Percentiles rank a stretch among this genome's conserved stretches.
These are phyloP conservation scores for Potentilla sterilis DNA, from an alignment of 306 rosid species.

Conservation along the genomic window DNA sequence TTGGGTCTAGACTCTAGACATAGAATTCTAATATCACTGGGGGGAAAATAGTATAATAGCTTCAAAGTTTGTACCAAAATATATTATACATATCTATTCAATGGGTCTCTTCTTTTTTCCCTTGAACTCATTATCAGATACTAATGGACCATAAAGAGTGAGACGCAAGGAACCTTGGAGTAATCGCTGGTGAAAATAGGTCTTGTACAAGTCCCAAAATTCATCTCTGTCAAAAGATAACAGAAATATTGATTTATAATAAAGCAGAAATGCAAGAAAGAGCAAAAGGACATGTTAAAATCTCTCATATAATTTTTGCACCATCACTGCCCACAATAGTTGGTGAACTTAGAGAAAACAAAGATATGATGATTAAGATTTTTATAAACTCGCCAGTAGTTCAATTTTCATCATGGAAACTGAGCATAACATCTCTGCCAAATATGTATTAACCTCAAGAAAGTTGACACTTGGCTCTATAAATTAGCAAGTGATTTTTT, in stretches of 20 bases:
- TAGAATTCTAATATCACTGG: background rate
- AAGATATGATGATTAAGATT: background rate
- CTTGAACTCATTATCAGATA: constrained; percentile 30
- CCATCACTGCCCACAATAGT: background rate
- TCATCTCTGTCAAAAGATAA: constrained; percentile 62
- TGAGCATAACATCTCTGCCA: background rate
- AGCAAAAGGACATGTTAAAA: too few relatives aligned
- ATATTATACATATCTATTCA: constrained; percentile 1
- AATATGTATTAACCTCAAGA: background rate
- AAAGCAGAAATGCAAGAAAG: background rate
- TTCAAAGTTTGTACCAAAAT: constrained; percentile 19
- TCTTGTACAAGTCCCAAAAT: constrained; percentile 83
- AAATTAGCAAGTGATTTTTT: background rate
- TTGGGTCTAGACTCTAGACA: too few relatives aligned
- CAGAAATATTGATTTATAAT: background rate
- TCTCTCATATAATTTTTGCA: background rate
- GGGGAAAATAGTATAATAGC: background rate
- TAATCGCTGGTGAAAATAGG: constrained; percentile 57
- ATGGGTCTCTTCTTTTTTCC: constrained; percentile 34
- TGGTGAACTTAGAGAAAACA: background rate
- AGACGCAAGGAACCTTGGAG: constrained; percentile 50
- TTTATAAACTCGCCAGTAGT: background rate
- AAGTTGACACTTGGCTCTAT: background rate
- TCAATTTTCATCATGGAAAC: background rate
- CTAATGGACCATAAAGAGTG: constrained; percentile 60